phyloP scores from a whole-genome alignment of 106 monocot genomes.

The Amphibolis antarctica region DNA sequence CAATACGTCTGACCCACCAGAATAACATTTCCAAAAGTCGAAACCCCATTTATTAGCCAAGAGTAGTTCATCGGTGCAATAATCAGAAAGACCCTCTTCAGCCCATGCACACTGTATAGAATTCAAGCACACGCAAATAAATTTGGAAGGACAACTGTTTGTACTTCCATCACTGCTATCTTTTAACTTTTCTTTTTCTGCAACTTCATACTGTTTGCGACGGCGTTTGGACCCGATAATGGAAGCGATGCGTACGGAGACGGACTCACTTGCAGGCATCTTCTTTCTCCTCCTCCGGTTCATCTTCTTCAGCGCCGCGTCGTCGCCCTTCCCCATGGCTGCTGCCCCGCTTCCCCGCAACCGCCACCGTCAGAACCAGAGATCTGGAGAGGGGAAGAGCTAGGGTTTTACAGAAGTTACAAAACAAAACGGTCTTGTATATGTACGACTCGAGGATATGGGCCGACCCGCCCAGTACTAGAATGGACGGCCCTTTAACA shows the following conservation, averaged over 20 bases:
- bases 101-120: slow-evolving; percentile 45
- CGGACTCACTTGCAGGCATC: slow-evolving; percentile 34
- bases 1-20: slow-evolving; percentile 36
- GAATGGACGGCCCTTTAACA: too few relatives aligned
- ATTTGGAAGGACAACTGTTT: slow-evolving; percentile 40
- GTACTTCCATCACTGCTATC: slow-evolving; percentile 4
- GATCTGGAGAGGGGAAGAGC: too few relatives aligned
- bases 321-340: slow-evolving; percentile 79
- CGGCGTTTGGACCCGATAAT: slow-evolving; percentile 81
- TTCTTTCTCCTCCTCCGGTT: slow-evolving; percentile 48
- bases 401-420: too few relatives aligned
- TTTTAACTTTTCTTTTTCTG: not conserved
- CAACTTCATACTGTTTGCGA: slow-evolving; percentile 21
- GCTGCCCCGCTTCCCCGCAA: not conserved
- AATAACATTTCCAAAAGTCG: slow-evolving; percentile 45
- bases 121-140: slow-evolving; percentile 63
- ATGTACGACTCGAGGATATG: too few relatives aligned
- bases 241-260: slow-evolving; percentile 60
- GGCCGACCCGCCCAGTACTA: too few relatives aligned
- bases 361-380: too few relatives aligned
- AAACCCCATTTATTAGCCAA: slow-evolving; percentile 56
- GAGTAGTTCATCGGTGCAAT: slow-evolving; percentile 3
- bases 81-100: not conserved
- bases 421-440: too few relatives aligned
- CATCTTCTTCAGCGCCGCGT: slow-evolving; percentile 52